Evolutionary conservation across 176 grass and related monocot species (phyloP).

Genomic region (Guadua angustifolia): DNA sequence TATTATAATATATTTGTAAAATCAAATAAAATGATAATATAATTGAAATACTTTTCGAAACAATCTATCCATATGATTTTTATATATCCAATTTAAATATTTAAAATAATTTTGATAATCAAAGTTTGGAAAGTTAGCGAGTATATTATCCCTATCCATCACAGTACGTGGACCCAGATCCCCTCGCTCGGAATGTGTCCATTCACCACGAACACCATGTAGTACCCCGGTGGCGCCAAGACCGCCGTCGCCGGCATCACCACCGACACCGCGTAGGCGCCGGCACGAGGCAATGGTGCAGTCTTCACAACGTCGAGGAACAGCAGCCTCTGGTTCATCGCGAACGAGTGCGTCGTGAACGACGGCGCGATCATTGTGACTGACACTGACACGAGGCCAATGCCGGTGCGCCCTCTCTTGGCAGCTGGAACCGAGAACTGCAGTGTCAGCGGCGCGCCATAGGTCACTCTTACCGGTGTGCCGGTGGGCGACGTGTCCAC

Average conservation of each 20-base stretch:
- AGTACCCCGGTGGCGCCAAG: conserved; percentile 76
- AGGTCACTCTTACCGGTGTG: conserved; percentile 9
- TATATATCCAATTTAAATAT: too few species aligned
- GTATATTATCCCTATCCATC: background rate
- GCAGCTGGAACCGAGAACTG: conserved; percentile 41
- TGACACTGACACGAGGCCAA: conserved; percentile 39
- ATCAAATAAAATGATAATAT: too few species aligned
- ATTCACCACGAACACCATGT: conserved; percentile 85
- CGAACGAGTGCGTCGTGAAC: conserved; percentile 87
- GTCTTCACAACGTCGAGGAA: conserved; percentile 43
- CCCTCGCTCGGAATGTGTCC: conserved; percentile 69
- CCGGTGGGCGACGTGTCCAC: conserved; percentile 33
- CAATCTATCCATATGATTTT: too few species aligned
- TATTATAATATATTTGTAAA: too few species aligned
- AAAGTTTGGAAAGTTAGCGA: too few species aligned
- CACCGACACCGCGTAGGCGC: conserved; percentile 29
- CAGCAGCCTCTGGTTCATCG: conserved; percentile 83
- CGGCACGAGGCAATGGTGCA: background rate
- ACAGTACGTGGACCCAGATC: conserved; percentile 72
- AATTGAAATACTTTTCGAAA: too few species aligned
- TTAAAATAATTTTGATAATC: too few species aligned
- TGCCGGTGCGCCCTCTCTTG: background rate
- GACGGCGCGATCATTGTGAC: conserved; percentile 72
- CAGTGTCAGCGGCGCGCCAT: conserved; percentile 49
- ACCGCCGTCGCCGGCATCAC: conserved; percentile 52